phyloP scores from a whole-genome alignment of 129 eudicot genomes.

The Arctium lappa region DNA sequence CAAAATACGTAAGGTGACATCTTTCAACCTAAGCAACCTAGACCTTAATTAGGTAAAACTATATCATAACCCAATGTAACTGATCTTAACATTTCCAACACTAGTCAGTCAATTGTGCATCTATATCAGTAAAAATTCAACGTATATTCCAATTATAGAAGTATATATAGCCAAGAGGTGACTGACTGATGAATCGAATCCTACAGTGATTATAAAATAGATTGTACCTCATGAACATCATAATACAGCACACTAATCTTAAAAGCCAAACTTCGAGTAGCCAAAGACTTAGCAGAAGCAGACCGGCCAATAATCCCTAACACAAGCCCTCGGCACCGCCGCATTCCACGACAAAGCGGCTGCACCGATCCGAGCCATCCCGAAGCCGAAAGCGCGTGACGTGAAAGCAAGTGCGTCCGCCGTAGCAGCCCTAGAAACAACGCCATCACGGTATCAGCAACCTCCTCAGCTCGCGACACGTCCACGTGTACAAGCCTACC shows the following conservation, averaged over 20 bases:
- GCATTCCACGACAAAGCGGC: slow-evolving; percentile 98
- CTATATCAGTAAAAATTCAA: background rate
- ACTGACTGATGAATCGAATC: slow-evolving; percentile 11
- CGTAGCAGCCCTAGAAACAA: slow-evolving; percentile 74
- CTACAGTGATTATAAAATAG: background rate
- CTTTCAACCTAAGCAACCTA: slow-evolving; percentile 8
- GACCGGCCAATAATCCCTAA: slow-evolving; percentile 94
- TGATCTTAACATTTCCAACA: slow-evolving; percentile 8
- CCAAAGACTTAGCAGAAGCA: slow-evolving; percentile 83
- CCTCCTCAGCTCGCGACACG: slow-evolving; percentile 89
- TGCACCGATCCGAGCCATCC: slow-evolving; percentile 98
- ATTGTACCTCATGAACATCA: slow-evolving; percentile 69
- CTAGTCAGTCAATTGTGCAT: background rate
- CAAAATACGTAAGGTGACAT: background rate
- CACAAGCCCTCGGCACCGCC: slow-evolving; percentile 90
- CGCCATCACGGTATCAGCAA: slow-evolving; percentile 98
- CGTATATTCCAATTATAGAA: background rate
- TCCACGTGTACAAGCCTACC: slow-evolving; percentile 82
- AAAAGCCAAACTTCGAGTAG: slow-evolving; percentile 89
- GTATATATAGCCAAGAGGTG: background rate
- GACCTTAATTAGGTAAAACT: background rate
- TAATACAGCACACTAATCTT: slow-evolving; percentile 90
- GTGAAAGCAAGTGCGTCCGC: slow-evolving; percentile 81
- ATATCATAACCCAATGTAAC: background rate
- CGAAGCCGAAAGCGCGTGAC: slow-evolving; percentile 82